phyloP scores from a whole-genome alignment of 495 filamentous ascomycete genomes.

The Penicillium herquei region DNA sequence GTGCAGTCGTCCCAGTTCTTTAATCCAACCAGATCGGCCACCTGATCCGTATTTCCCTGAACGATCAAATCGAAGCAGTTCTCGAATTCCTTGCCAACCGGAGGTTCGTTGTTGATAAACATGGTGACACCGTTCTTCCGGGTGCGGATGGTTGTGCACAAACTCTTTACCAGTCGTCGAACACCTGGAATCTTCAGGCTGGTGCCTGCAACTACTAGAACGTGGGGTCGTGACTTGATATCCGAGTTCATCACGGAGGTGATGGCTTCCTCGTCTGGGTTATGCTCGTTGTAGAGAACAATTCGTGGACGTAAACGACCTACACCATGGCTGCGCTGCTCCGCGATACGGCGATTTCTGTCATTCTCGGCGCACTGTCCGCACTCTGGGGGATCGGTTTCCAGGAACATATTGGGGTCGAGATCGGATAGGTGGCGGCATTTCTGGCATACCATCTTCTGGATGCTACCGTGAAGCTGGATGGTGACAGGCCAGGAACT shows the following conservation, averaged over 20 bases:
- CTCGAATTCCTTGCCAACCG: constrained; percentile 78
- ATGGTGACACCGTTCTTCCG: constrained; percentile 86
- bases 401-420: constrained; percentile 74
- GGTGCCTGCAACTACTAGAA: constrained; percentile 90
- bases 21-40: constrained; percentile 72
- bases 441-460: constrained; percentile 95
- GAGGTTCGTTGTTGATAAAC: constrained; percentile 90
- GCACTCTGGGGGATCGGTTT: constrained; percentile 82
- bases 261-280: constrained; percentile 94
- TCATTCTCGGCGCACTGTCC: constrained; percentile 72
- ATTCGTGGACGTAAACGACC: constrained; percentile 88
- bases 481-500: constrained; percentile 91
- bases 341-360: constrained; percentile 70
- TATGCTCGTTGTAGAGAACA: constrained; percentile 95
- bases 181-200: constrained; percentile 94
- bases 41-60: constrained; percentile 80
- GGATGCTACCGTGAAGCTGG: constrained; percentile 90
- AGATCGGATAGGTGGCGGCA: constrained; percentile 77
- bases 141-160: constrained; percentile 76
- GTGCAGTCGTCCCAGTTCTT: constrained; percentile 68
- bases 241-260: constrained; percentile 84
- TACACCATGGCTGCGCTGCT: constrained; percentile 91
- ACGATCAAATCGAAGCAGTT: constrained; percentile 91
- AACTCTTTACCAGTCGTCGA: constrained; percentile 80
- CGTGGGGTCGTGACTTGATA: constrained; percentile 80